Evolutionary conservation across 495 filamentous ascomycete genomes (phyloP), one percentile per base, ranked within the genome.

Genomic region (Schizothecium vesticola): DNA sequence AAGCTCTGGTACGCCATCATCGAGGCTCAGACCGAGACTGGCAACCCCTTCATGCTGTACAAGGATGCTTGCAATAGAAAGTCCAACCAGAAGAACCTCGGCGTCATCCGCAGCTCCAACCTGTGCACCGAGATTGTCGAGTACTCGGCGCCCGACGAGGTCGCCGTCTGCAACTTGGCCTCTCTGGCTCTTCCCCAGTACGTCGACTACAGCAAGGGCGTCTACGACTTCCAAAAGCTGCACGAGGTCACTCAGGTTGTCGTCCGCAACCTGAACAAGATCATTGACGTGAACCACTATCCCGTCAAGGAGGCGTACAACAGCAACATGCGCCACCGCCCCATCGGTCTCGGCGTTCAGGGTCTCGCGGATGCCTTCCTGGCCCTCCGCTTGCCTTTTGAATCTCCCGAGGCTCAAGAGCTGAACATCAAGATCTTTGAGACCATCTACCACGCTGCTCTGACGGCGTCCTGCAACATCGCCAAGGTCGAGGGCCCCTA

Each of bases 81-180:
- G 88, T 97, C 93, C 85, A 99, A 99, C 87, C 95, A 99, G 81
- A 97, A 98, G 90, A 99, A 99, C 77, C 86, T 99, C 31, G 95
- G 95, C 59, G 97, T 93, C 59, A 98, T 99, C 73, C 92, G 91
- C 76, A 97, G 92, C 86, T 99, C 95, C 73, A 99, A 99, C 82
- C 85, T 99, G 59, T 99, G 95, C 86, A 97, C 94, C 29, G 95
- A 99, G 80, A 99, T 99, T 72, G 85, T 99, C 68, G 95, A 99
- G 81, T 99, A 99, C 86, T 94, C 85, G 68, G 92, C 95, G 26
- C 93, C 95, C 23, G 94, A 98, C 78, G 95, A 99, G 85, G 94
- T 99, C 63, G 95, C 95, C 75, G 95, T 98, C 67, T 99, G 95
- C 86, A 99, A 99, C 81, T 82, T 99, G 77, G 95, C 96, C 29